Conservation (phyloP, 148 eudicot genomes). For the Oxyria digyna region DNA sequence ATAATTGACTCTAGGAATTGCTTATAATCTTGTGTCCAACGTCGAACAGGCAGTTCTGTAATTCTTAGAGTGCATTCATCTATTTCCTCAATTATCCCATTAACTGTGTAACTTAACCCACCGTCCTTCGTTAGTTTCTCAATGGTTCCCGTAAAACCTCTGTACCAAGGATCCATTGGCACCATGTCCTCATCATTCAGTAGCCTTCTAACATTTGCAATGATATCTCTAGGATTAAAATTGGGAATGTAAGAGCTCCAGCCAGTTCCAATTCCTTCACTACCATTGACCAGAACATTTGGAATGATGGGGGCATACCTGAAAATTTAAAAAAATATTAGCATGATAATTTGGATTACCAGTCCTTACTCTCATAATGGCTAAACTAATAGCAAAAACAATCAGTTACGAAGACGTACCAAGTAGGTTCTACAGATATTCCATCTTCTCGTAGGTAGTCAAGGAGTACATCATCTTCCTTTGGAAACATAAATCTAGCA, state of each 20-base stretch:
- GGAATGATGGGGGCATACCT: slow-evolving; percentile 92
- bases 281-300: slow-evolving; percentile 83
- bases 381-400: not conserved
- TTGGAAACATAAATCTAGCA: slow-evolving; percentile 59
- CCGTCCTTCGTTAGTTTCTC: slow-evolving; percentile 47
- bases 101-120: slow-evolving; percentile 47
- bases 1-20: slow-evolving; percentile 47
- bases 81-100: slow-evolving; percentile 58
- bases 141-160: slow-evolving; percentile 62
- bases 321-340: not conserved
- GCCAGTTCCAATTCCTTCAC: slow-evolving; percentile 98
- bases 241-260: slow-evolving; percentile 92
- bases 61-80: slow-evolving; percentile 41
- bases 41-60: slow-evolving; percentile 66
- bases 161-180: slow-evolving; percentile 96
- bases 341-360: not conserved
- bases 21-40: slow-evolving; percentile 87
- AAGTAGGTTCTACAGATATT: slow-evolving; percentile 65
- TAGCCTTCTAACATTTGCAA: slow-evolving; percentile 55
- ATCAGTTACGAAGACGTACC: slow-evolving; percentile 22
- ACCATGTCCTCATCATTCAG: slow-evolving; percentile 47
- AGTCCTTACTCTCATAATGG: not conserved
- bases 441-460: slow-evolving; percentile 83
- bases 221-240: slow-evolving; percentile 71
- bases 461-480: slow-evolving; percentile 73